Conservation (phyloP, 164 flowering plant species). For the Stephania cephalantha region DNA sequence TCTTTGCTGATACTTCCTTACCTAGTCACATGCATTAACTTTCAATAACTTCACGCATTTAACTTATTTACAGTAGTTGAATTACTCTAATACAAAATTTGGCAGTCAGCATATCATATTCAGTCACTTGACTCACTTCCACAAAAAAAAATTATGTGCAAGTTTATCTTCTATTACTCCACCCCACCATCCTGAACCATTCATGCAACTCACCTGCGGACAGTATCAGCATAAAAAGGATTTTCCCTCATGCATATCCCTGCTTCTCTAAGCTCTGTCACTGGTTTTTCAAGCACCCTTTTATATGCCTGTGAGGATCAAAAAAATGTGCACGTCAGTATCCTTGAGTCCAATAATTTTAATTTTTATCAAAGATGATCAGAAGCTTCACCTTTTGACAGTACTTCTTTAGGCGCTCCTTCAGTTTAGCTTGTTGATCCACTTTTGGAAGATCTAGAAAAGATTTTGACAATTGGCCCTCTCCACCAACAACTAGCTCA, state of each 20-base stretch:
- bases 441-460: slow-evolving; percentile 80
- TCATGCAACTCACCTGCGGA: slow-evolving; percentile 65
- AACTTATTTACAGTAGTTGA: no score
- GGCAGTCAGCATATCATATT: no score
- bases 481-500: slow-evolving; percentile 59
- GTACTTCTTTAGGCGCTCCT: slow-evolving; percentile 91
- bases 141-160: no score
- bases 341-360: not conserved
- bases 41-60: no score
- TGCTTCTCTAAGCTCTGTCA: slow-evolving; percentile 89
- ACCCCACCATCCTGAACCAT: no score
- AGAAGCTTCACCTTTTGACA: slow-evolving; percentile 73
- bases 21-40: no score
- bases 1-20: no score
- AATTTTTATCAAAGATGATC: not conserved
- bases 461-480: slow-evolving; percentile 58
- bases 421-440: slow-evolving; percentile 78
- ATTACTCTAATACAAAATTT: no score
- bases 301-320: slow-evolving; percentile 66
- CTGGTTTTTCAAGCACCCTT: slow-evolving; percentile 88
- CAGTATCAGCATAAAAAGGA: slow-evolving; percentile 94
- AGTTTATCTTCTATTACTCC: no score
- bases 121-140: no score
- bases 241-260: slow-evolving; percentile 99
- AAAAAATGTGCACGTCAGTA: not conserved